Percentiles rank a stretch among this genome's conserved stretches.
Evolutionary conservation across 305 asterid species (phyloP).

Genomic region (Lippia alba): DNA sequence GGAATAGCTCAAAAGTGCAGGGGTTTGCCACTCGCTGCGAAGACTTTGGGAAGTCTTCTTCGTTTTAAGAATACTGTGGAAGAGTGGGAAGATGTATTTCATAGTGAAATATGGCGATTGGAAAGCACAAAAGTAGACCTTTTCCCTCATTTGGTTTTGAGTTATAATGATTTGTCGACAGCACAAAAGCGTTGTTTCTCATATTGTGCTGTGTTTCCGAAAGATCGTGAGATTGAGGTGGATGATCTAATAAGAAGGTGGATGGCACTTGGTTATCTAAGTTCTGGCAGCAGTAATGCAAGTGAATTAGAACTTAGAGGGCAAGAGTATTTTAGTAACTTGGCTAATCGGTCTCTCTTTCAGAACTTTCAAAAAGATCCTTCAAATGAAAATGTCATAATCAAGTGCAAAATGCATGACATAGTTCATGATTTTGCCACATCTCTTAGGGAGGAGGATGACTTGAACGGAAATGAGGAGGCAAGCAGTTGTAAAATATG

Average conservation of each 20-base stretch:
- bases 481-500: background rate
- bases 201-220: no score
- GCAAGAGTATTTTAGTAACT: background rate
- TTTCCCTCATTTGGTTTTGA: no score
- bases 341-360: constrained; percentile 15
- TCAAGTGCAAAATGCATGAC: background rate
- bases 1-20: background rate
- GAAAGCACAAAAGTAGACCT: no score
- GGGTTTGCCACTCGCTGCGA: constrained; percentile 3
- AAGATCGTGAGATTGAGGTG: no score
- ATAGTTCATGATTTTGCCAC: background rate
- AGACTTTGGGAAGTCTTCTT: background rate
- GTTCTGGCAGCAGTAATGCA: background rate
- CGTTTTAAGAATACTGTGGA: no score
- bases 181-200: no score
- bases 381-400: background rate
- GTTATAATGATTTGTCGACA: no score
- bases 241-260: no score
- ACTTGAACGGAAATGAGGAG: background rate
- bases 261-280: background rate
- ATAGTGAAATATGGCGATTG: no score
- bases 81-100: no score
- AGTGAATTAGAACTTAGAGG: background rate
- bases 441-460: background rate
- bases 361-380: background rate